Percentiles rank a stretch among this genome's conserved stretches.
Conservation (phyloP, 2,329 filamentous ascomycete species). For the Alternaria arbusti region DNA sequence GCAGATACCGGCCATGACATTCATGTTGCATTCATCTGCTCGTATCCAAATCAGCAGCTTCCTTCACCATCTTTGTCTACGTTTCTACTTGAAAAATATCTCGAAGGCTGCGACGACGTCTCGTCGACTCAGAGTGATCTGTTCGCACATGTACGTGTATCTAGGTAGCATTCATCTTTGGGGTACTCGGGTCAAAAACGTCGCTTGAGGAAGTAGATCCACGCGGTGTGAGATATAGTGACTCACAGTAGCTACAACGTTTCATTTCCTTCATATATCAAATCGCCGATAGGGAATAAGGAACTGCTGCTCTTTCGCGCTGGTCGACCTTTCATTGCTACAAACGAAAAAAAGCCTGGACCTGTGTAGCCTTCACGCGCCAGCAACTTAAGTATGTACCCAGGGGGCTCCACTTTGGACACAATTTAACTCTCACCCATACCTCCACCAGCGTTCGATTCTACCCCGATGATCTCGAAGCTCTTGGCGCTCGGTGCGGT, state of each 20-base stretch:
- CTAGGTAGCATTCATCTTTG: neutral
- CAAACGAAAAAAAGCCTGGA: neutral
- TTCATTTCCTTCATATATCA: neutral
- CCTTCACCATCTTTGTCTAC: neutral
- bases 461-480: neutral
- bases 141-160: neutral
- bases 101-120: neutral
- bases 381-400: neutral
- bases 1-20: neutral
- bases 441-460: neutral
- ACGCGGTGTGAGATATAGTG: neutral
- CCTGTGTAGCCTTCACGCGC: neutral
- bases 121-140: neutral
- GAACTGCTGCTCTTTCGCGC: neutral
- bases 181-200: neutral
- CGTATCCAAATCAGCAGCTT: neutral
- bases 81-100: neutral
- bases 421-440: neutral
- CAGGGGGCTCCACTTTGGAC: neutral
- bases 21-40: neutral
- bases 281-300: rapidly evolving
- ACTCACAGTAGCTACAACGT: neutral
- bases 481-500: neutral
- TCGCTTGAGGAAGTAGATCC: neutral
- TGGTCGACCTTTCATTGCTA: neutral